Conservation (phyloP, 179 eudicot genomes). For the Sideroxylon spinosum region DNA sequence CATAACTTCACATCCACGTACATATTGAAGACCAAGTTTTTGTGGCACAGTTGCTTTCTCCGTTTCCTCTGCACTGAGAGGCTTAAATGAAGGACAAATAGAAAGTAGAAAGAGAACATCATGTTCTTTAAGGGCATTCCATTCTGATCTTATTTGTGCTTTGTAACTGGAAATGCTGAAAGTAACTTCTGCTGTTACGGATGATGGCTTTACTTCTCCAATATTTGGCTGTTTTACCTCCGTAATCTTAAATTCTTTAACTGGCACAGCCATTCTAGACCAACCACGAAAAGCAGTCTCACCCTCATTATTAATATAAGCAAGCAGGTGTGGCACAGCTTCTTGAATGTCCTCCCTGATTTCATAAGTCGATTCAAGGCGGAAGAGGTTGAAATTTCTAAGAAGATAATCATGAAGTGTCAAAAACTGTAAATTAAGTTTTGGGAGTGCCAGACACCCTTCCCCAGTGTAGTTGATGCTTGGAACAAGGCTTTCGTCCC, state of each 20-base stretch:
- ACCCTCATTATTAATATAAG: slow-evolving; percentile 80
- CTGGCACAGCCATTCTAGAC: slow-evolving; percentile 99
- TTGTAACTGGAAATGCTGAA: slow-evolving; percentile 86
- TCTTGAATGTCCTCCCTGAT: slow-evolving; percentile 97
- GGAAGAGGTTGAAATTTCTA: slow-evolving; percentile 95
- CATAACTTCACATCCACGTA: slow-evolving; percentile 97
- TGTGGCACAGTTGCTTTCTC: slow-evolving; percentile 84
- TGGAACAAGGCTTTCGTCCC: slow-evolving; percentile 99
- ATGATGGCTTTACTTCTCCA: slow-evolving; percentile 94
- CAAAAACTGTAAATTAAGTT: slow-evolving; percentile 85
- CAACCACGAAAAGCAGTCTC: slow-evolving; percentile 97
- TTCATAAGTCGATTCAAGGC: slow-evolving; percentile 96
- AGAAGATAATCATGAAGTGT: slow-evolving; percentile 93
- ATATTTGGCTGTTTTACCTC: slow-evolving; percentile 97
- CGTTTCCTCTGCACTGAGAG: slow-evolving; percentile 85
- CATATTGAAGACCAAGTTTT: slow-evolving; percentile 87
- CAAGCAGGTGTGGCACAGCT: slow-evolving; percentile 94
- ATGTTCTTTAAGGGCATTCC: slow-evolving; percentile 93
- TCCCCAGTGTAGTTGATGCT: slow-evolving; percentile 98
- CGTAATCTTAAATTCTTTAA: slow-evolving; percentile 65
- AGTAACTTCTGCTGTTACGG: slow-evolving; percentile 77
- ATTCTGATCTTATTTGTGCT: slow-evolving; percentile 86
- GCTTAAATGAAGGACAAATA: slow-evolving; percentile 88
- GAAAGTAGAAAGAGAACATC: slow-evolving; percentile 92
- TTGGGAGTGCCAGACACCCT: slow-evolving; percentile 96